Evolutionary conservation across 2,329 filamentous ascomycete species (phyloP).

Genomic region (Calonectria crousiana): DNA sequence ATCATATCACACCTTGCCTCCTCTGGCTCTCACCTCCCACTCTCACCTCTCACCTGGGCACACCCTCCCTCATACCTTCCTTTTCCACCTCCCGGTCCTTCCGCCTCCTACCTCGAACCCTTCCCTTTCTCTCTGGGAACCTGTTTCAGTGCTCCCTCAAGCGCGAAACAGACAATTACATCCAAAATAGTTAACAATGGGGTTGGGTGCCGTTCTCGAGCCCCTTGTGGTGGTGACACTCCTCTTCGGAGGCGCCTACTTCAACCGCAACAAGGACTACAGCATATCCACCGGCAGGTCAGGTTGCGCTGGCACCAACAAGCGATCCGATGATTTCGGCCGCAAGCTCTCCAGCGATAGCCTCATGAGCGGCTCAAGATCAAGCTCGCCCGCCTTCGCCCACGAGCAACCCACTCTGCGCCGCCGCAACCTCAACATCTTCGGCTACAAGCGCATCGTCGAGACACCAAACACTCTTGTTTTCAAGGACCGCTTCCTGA

Average conservation of each 20-base stretch:
- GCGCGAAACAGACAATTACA: neutral
- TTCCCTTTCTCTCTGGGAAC: neutral
- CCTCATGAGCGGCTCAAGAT: constrained; percentile 40
- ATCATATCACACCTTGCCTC: neutral
- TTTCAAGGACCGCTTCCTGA: constrained; percentile 48
- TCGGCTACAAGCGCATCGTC: constrained; percentile 48
- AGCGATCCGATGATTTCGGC: constrained; percentile 47
- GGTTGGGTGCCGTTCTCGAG: constrained; percentile 55
- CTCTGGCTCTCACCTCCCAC: neutral
- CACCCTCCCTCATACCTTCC: neutral
- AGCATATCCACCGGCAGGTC: constrained; percentile 41
- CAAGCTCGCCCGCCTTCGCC: constrained; percentile 43
- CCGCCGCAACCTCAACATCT: constrained; percentile 49
- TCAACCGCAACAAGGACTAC: constrained; percentile 57
- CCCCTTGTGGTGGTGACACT: constrained; percentile 57
- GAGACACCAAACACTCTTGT: constrained; percentile 49
- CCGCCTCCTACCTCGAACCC: neutral
- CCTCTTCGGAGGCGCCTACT: constrained; percentile 58
- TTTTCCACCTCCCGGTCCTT: neutral
- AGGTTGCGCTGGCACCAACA: constrained; percentile 38
- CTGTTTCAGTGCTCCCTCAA: neutral
- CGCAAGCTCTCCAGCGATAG: constrained; percentile 43
- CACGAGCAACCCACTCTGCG: constrained; percentile 46
- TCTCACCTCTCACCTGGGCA: neutral
- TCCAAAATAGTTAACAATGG: constrained; percentile 45